Base-by-base conservation (phyloP, 768 basidiomycete genomes). In the Sporobolomyces phaffii region DNA sequence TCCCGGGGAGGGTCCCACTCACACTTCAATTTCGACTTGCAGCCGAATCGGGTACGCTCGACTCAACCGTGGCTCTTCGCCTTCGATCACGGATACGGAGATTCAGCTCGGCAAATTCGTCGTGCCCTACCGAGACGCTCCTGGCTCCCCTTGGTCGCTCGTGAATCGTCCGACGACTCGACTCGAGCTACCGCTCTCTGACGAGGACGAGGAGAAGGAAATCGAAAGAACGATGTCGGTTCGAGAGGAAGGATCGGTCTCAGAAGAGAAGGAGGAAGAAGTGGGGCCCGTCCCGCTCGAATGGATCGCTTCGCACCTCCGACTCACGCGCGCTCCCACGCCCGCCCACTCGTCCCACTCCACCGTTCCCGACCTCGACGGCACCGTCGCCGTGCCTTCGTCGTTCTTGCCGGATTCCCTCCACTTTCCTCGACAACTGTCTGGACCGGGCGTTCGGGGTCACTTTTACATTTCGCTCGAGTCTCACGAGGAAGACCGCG, bases 1-100 rank as follows among this genome's bases (percentile, higher is more conserved):
- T n/a, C n/a, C n/a, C n/a, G n/a, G n/a, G n/a, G n/a, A n/a, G n/a
- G n/a, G n/a, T n/a, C n/a, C n/a, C n/a, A n/a, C n/a, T n/a, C n/a
- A n/a, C n/a, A n/a, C n/a, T n/a, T n/a, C n/a, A n/a, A n/a, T n/a
- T n/a, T n/a, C n/a, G n/a, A n/a, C n/a, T n/a, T 73, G 73, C 54
- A 78, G 63, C 36, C 60, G 69, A 5, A 71, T 78, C 22, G 78
- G 60, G 10, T 93, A 90, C 75, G 90, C 87, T 0, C 83, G 91
- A 22, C 77, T 94, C 22, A 61, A 59, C 26, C 68, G 72, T 18
- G 71, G 71, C 22, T 89, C 90, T 15, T 83, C 89, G 24, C 86
- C 89, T 28, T 85, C 85, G 38, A 87, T 94, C 69, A 91, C 89
- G 29, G 91, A 94, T 74, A 93, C 91, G 1, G 90, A 93, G 74